phyloP scores from a whole-genome alignment of 2,329 filamentous ascomycete genomes.

The Fusarium kyushuense region DNA sequence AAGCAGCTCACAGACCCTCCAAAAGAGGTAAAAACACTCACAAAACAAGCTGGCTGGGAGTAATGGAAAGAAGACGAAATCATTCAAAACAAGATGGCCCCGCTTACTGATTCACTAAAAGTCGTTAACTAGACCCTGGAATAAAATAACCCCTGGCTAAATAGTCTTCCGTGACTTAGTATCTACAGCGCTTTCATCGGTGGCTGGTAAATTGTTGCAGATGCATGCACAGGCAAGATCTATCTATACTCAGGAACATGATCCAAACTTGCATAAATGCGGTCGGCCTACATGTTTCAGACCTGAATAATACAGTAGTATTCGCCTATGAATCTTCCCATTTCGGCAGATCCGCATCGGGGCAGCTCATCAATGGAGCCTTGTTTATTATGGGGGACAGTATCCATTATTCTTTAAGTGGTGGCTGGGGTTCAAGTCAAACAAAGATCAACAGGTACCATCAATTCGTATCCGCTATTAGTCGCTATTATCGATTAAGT shows the following conservation, averaged over 20 bases:
- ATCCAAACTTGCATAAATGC: conserved; percentile 12
- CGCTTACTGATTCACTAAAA: conserved; percentile 6
- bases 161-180: background rate
- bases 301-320: background rate
- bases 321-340: conserved; percentile 13
- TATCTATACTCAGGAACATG: conserved; percentile 31
- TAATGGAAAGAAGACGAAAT: background rate
- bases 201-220: conserved; percentile 7
- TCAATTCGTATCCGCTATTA: background rate
- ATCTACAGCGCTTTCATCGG: background rate
- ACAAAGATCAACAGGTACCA: conserved; percentile 39
- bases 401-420: background rate
- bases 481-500: background rate
- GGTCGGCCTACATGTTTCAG: conserved; percentile 27
- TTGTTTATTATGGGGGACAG: background rate
- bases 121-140: background rate
- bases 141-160: background rate
- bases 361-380: conserved; percentile 2
- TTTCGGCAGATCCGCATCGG: conserved; percentile 20
- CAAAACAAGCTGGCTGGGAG: conserved; percentile 36
- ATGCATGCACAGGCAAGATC: conserved; percentile 3
- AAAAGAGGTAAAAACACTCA: conserved; percentile 27
- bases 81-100: conserved; percentile 7
- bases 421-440: conserved; percentile 22
- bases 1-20: background rate